A percentile compares a stretch with the other conserved stretches of the same genome.
These are phyloP conservation scores for Nematocida parisii DNA, from an alignment of 371 early-diverging fungal genomes.

Conservation along the genomic window DNA sequence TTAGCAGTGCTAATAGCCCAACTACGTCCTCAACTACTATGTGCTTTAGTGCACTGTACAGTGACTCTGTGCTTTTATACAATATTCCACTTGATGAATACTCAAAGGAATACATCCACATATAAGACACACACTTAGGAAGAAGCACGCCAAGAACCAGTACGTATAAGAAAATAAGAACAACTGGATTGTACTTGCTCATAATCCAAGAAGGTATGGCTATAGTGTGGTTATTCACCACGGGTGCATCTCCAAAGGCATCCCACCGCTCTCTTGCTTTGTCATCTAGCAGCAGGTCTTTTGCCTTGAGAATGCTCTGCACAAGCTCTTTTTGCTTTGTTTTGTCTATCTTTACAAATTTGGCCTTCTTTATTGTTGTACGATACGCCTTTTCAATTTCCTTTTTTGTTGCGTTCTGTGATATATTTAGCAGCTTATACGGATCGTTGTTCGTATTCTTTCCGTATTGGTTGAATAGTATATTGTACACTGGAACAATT, in stretches of 20 bases:
- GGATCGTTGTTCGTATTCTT: conserved; percentile 9
- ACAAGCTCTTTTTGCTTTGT: conserved; percentile 45
- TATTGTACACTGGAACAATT: conserved; percentile 24
- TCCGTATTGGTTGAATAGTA: conserved; percentile 11
- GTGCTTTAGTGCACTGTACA: conserved; percentile 40
- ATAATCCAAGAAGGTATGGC: conserved; percentile 68
- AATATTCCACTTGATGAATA: conserved; percentile 36
- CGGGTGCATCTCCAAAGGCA: conserved; percentile 50
- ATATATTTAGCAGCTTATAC: conserved; percentile 23
- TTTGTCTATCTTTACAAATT: conserved; percentile 24
- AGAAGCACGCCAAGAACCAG: conserved; percentile 61
- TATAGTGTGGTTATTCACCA: conserved; percentile 58
- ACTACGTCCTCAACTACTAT: neutral
- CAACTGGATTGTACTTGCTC: conserved; percentile 45
- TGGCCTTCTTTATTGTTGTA: conserved; percentile 6
- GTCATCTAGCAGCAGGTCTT: conserved; percentile 60
- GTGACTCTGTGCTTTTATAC: conserved; percentile 38
- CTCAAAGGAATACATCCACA: conserved; percentile 60
- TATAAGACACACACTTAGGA: conserved; percentile 60
- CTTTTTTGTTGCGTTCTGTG: conserved; percentile 6
- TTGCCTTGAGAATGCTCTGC: conserved; percentile 59
- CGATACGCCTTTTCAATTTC: conserved; percentile 40
- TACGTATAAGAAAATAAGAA: conserved; percentile 60
- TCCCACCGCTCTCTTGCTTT: conserved; percentile 59
- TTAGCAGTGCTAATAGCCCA: conserved; percentile 17